Conservation (phyloP, 2,329 filamentous ascomycete genomes). For the Aspergillus sp. region DNA sequence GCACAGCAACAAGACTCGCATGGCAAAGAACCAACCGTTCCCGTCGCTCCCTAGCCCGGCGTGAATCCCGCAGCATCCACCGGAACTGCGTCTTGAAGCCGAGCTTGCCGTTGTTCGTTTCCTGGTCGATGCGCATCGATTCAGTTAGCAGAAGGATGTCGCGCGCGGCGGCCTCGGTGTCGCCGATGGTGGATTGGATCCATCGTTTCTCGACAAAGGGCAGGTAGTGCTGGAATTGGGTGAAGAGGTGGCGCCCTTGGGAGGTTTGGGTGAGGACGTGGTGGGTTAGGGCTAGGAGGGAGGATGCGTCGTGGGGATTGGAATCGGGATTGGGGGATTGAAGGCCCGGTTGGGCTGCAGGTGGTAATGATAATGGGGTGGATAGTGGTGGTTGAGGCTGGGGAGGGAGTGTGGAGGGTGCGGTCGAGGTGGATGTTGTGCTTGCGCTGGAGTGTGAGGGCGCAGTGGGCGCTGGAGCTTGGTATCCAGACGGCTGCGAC, state of each 20-base stretch:
- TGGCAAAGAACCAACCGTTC: slow-evolving; percentile 18
- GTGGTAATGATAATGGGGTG: neutral
- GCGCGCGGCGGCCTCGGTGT: slow-evolving; percentile 34
- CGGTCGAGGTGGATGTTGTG: neutral
- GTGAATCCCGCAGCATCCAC: slow-evolving; percentile 22
- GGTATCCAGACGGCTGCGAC: too few relatives aligned
- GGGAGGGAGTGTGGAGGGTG: neutral
- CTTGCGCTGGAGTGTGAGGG: neutral
- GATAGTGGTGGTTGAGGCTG: accelerated
- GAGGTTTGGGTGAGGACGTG: slow-evolving; percentile 18
- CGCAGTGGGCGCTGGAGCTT: too few relatives aligned
- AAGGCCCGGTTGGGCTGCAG: too few relatives aligned
- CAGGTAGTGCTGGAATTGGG: slow-evolving; percentile 6
- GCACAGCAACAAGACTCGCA: slow-evolving; percentile 19
- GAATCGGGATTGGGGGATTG: neutral
- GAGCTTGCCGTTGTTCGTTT: slow-evolving; percentile 17
- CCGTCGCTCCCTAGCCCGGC: slow-evolving; percentile 16
- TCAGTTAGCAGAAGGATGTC: slow-evolving; percentile 28
- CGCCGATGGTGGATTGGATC: slow-evolving; percentile 28
- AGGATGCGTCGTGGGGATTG: neutral
- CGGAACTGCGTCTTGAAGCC: slow-evolving; percentile 15
- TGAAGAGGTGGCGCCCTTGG: slow-evolving; percentile 20
- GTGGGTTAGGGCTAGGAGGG: slow-evolving; percentile 14
- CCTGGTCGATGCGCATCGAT: slow-evolving; percentile 19
- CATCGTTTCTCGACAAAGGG: slow-evolving; percentile 19